Evolutionary conservation across 805 yeast genomes (phyloP).

Genomic region (Hanseniaspora nectarophila): DNA sequence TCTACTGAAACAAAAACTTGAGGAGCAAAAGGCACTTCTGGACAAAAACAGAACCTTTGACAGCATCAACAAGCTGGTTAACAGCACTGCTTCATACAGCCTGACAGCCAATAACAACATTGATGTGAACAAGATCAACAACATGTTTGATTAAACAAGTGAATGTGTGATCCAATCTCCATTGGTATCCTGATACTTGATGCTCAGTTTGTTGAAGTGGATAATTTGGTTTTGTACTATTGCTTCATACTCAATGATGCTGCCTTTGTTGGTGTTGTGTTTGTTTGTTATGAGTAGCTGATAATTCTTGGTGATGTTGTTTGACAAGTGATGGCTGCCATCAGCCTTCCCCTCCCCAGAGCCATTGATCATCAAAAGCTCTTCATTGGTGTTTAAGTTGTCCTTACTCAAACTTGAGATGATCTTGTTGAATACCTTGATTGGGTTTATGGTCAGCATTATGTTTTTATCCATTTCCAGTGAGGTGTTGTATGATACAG

Average conservation of each 20-base stretch:
- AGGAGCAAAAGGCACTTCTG: slow-evolving; percentile 2
- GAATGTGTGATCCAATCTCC: background rate
- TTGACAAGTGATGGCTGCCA: slow-evolving; percentile 2
- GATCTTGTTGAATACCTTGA: background rate
- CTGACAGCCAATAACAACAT: background rate
- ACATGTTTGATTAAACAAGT: background rate
- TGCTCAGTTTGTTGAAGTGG: too few species aligned
- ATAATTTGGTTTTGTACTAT: too few species aligned
- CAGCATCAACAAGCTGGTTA: background rate
- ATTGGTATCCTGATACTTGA: background rate
- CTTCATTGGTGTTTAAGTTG: background rate
- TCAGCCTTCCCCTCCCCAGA: background rate
- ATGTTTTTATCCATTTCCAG: background rate
- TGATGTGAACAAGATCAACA: slow-evolving; percentile 1
- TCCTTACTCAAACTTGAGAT: background rate
- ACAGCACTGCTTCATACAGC: background rate
- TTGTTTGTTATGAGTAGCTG: background rate
- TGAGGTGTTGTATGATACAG: slow-evolving; percentile 1
- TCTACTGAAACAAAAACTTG: background rate
- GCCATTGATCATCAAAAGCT: background rate
- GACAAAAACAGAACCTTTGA: background rate
- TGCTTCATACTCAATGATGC: background rate
- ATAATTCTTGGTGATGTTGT: background rate
- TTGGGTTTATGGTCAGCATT: slow-evolving; percentile 6
- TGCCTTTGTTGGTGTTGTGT: background rate